Base-by-base conservation (phyloP, 257 asterid species). In the Petrea volubilis region DNA sequence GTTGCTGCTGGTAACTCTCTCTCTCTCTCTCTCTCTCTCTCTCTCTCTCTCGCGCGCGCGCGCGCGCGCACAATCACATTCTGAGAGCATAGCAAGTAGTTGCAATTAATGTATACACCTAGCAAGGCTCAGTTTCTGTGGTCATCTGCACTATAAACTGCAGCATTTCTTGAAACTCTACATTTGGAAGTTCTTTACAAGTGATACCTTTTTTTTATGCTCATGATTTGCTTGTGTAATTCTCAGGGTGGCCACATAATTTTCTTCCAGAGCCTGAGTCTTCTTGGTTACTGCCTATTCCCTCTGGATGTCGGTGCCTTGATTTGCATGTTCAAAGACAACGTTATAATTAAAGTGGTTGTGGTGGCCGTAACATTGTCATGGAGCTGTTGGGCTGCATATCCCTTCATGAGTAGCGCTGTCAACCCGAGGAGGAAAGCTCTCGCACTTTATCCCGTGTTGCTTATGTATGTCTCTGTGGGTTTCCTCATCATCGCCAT, bases 331-430 rank as follows among this genome's bases (percentile, higher is more conserved):
- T 71, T 95, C 49, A 80, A 82, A 66, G 96, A 83, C 86, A 92
- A 84, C 49, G 90, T 90, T 51, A 87, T 92, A 23, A 47, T 95
- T 14, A 95, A 95, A 83, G 72, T 85, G 52, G 90, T 85, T 20
- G 92, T 95, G 65, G 99, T 92, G 0, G 85, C 80, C 27, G 85
- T 95, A 60, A 81, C 99, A 31, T 64, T 95, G 70, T 92, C 95
- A 8, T 95, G 97, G 99, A 95, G 98, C 82, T 92, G 96, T 15
- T 95, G 98, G 99, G 99, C 98, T 18, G 99, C 99, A 57, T 95
- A 95, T 74, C 99, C 99, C 11, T 92, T 95, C 91, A 95, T 92
- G 91, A 95, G 98, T 68, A 88, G 89, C 3, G 96, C 96, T 18
- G 97, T 92, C 20, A 86, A 87, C 72, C 95, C 97, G 0, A 77